Conservation (phyloP, 2,329 filamentous ascomycete species). For the Penicillium palitans region DNA sequence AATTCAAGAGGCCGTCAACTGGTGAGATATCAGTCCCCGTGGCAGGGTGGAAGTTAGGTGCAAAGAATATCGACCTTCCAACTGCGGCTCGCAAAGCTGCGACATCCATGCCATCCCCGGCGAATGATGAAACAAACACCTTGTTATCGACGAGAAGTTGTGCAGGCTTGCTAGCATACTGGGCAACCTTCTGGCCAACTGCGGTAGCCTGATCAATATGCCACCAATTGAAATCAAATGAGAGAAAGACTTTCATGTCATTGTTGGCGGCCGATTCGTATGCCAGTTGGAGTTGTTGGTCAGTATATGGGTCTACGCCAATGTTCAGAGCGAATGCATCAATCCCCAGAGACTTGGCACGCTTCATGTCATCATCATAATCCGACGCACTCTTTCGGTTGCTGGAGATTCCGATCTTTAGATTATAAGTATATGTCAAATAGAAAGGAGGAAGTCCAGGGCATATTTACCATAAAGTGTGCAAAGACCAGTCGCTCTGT, state of each 20-base stretch:
- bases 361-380: conserved; percentile 51
- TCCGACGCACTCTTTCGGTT: conserved; percentile 46
- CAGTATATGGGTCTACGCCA: conserved; percentile 46
- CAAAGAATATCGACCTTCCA: conserved; percentile 49
- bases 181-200: conserved; percentile 49
- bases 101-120: conserved; percentile 50
- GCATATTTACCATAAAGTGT: conserved; percentile 43
- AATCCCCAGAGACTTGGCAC: conserved; percentile 46
- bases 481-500: conserved; percentile 41
- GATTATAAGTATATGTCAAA: neutral
- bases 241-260: conserved; percentile 57
- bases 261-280: conserved; percentile 50
- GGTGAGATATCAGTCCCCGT: conserved; percentile 36
- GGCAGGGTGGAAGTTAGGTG: conserved; percentile 52
- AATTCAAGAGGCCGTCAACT: conserved; percentile 47
- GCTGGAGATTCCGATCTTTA: conserved; percentile 48
- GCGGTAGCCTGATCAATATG: conserved; percentile 38
- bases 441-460: too few species aligned
- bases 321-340: conserved; percentile 56
- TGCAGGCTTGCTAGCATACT: conserved; percentile 47
- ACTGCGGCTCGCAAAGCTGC: conserved; percentile 44
- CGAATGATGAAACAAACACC: conserved; percentile 57
- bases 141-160: conserved; percentile 53
- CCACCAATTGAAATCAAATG: conserved; percentile 58
- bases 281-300: conserved; percentile 50